Percentiles rank a stretch among this genome's conserved stretches.
Evolutionary conservation across 2,329 filamentous ascomycete species (phyloP).

Genomic region (Nothopassalora personata): DNA sequence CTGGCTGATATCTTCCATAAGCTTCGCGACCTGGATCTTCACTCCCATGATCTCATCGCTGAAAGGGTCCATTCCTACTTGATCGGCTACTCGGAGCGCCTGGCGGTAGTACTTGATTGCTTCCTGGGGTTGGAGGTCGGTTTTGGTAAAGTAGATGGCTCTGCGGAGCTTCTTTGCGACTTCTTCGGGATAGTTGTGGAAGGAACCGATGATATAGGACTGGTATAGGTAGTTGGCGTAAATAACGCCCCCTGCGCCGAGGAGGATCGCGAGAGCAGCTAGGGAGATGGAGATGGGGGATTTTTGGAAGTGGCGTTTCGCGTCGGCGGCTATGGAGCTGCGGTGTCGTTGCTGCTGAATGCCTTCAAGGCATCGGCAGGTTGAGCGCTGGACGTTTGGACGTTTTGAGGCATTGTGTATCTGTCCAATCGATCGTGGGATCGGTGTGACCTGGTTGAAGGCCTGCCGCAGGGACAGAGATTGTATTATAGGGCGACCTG

Average conservation of each 20-base stretch:
- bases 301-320: slow-evolving; percentile 32
- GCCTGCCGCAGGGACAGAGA: slow-evolving; percentile 20
- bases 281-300: slow-evolving; percentile 39
- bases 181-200: slow-evolving; percentile 59
- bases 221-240: slow-evolving; percentile 46
- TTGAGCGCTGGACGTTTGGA: slow-evolving; percentile 3
- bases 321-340: slow-evolving; percentile 23
- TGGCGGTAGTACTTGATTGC: slow-evolving; percentile 80
- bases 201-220: slow-evolving; percentile 43
- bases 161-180: slow-evolving; percentile 74
- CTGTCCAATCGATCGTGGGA: slow-evolving; percentile 7
- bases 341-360: slow-evolving; percentile 18
- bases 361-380: slow-evolving; percentile 6
- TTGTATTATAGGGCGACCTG: slow-evolving; percentile 28
- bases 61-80: slow-evolving; percentile 76
- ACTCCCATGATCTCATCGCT: slow-evolving; percentile 88
- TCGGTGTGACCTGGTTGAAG: slow-evolving; percentile 1
- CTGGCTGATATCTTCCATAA: slow-evolving; percentile 72
- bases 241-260: slow-evolving; percentile 36
- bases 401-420: slow-evolving; percentile 16
- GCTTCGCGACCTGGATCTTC: slow-evolving; percentile 71
- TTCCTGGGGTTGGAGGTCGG: slow-evolving; percentile 65
- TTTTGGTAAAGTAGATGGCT: slow-evolving; percentile 81
- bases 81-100: slow-evolving; percentile 67
- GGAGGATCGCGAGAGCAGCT: slow-evolving; percentile 31